These are phyloP conservation scores for Alternaria brassicae DNA, from an alignment of 2,329 filamentous ascomycete species.

Conservation along the genomic window DNA sequence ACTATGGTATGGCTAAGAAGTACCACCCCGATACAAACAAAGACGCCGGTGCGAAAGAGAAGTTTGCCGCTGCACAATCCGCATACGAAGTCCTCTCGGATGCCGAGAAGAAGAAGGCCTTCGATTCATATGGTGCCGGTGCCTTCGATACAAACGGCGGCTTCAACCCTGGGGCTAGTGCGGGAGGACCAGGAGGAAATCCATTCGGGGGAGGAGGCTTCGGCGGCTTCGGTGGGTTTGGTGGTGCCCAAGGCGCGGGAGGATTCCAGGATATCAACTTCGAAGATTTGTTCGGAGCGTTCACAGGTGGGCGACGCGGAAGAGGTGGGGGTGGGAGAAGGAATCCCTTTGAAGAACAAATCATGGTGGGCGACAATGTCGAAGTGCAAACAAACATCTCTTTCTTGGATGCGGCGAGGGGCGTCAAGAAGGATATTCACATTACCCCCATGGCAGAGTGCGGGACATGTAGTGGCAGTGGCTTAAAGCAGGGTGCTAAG, in stretches of 20 bases:
- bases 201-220: conserved; percentile 62
- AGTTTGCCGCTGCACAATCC: conserved; percentile 89
- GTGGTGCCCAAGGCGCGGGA: conserved; percentile 57
- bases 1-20: conserved; percentile 97
- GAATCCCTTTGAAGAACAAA: conserved; percentile 78
- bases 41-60: conserved; percentile 89
- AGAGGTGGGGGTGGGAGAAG: conserved; percentile 58
- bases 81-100: conserved; percentile 95
- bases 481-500: conserved; percentile 81
- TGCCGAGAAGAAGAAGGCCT: conserved; percentile 89
- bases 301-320: conserved; percentile 67
- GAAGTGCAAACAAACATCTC: conserved; percentile 92
- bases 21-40: conserved; percentile 99
- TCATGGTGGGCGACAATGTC: conserved; percentile 93
- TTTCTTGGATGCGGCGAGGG: conserved; percentile 96
- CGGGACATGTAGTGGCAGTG: conserved; percentile 81
- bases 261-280: conserved; percentile 91
- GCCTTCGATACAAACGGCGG: conserved; percentile 71
- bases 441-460: conserved; percentile 84
- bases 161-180: conserved; percentile 76
- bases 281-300: conserved; percentile 92
- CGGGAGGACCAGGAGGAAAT: conserved; percentile 67
- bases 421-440: conserved; percentile 83
- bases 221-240: conserved; percentile 55
- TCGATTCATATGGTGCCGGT: conserved; percentile 88